phyloP scores from a whole-genome alignment of 257 asterid genomes.

The Nicotiana knightiana region DNA sequence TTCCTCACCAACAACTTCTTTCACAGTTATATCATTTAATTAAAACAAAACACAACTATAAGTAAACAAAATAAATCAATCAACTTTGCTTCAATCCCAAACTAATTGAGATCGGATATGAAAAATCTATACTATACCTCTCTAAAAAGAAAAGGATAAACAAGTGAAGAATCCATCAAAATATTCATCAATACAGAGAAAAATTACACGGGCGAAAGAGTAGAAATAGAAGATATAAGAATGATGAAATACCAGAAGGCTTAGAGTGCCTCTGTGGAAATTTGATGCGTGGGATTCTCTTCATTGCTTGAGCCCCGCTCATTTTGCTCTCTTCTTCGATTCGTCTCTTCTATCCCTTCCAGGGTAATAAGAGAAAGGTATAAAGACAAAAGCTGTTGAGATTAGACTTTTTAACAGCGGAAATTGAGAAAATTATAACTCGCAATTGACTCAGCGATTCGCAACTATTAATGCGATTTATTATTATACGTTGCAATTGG shows the following conservation, averaged over 20 bases:
- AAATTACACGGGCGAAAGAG: too few relatives aligned
- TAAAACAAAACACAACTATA: not conserved
- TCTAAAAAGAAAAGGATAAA: not conserved
- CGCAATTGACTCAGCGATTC: too few relatives aligned
- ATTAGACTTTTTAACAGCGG: too few relatives aligned
- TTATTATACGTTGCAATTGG: too few relatives aligned
- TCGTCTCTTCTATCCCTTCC: too few relatives aligned
- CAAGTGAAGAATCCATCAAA: too few relatives aligned
- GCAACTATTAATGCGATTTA: too few relatives aligned
- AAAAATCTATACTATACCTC: not conserved
- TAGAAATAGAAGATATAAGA: too few relatives aligned
- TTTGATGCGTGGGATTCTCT: conserved; percentile 85
- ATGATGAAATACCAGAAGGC: conserved; percentile 30
- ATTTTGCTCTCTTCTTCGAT: conserved; percentile 12
- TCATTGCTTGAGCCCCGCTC: conserved; percentile 56
- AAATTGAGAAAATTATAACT: too few relatives aligned
- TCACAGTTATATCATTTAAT: not conserved
- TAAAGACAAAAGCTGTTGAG: too few relatives aligned
- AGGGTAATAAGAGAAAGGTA: too few relatives aligned
- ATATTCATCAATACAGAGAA: not conserved
- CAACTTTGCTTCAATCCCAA: not conserved
- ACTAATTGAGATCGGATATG: not conserved
- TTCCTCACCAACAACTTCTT: not conserved
- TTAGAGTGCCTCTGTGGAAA: conserved; percentile 74
- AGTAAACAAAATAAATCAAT: not conserved